Evolutionary conservation across 2,329 filamentous ascomycete genomes (phyloP), one percentile per base, ranked within the genome.

Genomic region (Phoma sp.): DNA sequence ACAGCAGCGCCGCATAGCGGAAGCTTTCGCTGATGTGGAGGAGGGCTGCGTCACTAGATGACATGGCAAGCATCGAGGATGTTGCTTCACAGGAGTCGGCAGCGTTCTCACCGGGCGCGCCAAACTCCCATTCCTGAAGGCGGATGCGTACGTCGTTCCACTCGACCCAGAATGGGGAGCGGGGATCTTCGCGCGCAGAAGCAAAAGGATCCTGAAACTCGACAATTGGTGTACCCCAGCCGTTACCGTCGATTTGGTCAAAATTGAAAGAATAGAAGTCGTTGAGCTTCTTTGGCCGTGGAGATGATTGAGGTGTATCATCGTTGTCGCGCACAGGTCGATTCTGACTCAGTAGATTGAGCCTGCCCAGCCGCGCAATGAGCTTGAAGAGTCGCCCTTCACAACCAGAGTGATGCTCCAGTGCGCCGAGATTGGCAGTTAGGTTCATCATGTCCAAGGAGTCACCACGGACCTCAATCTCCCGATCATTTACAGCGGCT

Each of bases 401-500:
- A 69, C 93, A 96, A 35, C 93, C 93, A 2, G 92, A 88, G 44
- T 96, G 81, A 70, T 96, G 95, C 76, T 96, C 93, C 23, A 90
- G 79, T 2, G 89, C 88, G 58, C 87, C 90, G 62, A 89, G 83
- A 67, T 90, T 86, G 25, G 85, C 80, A 10, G 86, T 83, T 59
- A 86, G 81, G 56, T 84, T 79, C 52, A 85, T 81, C 77, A 87
- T 85, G 60, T 89, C 86, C 30, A 89, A 73, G 46, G 83, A 84
- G 30, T 82, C 79, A 24, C 83, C 83, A 33, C 82, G 81, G 14
- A 96, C 84, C 72, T 96, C 91, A 27, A 90, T 86, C 75, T 97
- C 93, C 46, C 93, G 86, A 74, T 96, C 90, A 65, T 97, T 97
- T 70, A 96, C 91, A 47, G 89, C 93, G 35, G 91, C 91, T 0